Conservation (phyloP, 495 filamentous ascomycete species). For the Evernia prunastri region DNA sequence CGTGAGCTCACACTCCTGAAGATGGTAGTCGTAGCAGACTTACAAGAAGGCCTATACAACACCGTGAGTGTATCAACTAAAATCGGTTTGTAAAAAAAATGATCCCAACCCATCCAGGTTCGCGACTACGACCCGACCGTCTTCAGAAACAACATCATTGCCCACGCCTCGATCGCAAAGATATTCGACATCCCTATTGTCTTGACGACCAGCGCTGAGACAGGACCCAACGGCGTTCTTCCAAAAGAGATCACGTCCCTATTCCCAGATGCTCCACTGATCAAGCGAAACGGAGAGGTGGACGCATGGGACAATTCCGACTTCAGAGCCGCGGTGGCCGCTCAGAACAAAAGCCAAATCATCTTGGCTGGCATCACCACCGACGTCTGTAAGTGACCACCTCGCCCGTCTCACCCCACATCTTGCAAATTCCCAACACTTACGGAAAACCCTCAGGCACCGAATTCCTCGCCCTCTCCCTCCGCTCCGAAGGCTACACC, state of each 20-base stretch:
- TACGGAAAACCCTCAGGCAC: constrained; percentile 26
- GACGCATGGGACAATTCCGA: constrained; percentile 74
- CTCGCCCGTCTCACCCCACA: constrained; percentile 2
- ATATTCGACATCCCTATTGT: constrained; percentile 64
- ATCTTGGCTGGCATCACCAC: constrained; percentile 70
- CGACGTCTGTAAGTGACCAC: constrained; percentile 54
- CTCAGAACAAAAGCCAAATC: constrained; percentile 61
- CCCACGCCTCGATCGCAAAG: constrained; percentile 59
- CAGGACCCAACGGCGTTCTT: constrained; percentile 57
- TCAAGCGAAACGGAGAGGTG: constrained; percentile 67
- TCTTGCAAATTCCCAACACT: constrained; percentile 21
- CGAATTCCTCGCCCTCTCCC: constrained; percentile 64
- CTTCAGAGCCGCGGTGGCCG: constrained; percentile 59
- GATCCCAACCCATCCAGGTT: constrained; percentile 29
- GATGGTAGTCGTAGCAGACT: constrained; percentile 63
- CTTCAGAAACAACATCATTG: constrained; percentile 62
- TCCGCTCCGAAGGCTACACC: constrained; percentile 64
- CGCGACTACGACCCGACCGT: constrained; percentile 57
- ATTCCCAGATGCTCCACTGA: constrained; percentile 60
- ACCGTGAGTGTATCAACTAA: constrained; percentile 26
- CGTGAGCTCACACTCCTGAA: constrained; percentile 10
- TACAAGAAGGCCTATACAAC: constrained; percentile 63
- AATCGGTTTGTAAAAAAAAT: neutral
- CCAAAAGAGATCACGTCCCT: constrained; percentile 63
- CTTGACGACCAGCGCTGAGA: constrained; percentile 61